These are phyloP conservation scores for Oryza officinalis DNA, from an alignment of 176 grass and related monocot species.

Conservation along the genomic window DNA sequence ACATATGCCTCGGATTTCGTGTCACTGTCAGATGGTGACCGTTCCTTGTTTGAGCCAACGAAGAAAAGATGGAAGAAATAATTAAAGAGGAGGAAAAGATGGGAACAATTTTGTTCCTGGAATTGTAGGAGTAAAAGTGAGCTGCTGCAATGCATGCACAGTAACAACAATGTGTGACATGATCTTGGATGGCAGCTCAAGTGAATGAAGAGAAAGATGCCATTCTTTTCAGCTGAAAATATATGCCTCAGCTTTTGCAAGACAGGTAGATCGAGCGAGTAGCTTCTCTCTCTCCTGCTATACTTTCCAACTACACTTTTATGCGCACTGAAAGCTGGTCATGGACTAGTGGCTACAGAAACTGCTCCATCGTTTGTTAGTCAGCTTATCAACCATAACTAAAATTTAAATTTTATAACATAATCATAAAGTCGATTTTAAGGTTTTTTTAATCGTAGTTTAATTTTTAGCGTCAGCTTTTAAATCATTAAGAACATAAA, in stretches of 20 bases:
- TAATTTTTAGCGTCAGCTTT: too few species aligned
- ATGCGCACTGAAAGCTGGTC: constrained; percentile 18
- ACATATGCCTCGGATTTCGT: not conserved
- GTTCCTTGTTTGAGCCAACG: constrained; percentile 13
- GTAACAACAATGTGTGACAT: not conserved
- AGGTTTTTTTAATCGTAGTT: too few species aligned
- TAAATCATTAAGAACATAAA: too few species aligned
- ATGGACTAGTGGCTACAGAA: not conserved
- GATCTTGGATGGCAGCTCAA: not conserved
- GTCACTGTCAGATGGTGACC: constrained; percentile 28
- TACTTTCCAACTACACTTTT: not conserved
- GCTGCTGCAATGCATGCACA: not conserved
- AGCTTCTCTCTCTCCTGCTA: not conserved
- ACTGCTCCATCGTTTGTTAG: too few species aligned
- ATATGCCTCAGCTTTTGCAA: constrained; percentile 23
- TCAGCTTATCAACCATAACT: too few species aligned
- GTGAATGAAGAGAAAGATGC: constrained; percentile 4
- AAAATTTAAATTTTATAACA: too few species aligned
- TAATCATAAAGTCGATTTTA: too few species aligned
- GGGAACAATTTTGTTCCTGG: not conserved
- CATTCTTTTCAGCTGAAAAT: constrained; percentile 40
- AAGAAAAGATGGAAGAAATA: not conserved
- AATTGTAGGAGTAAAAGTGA: not conserved
- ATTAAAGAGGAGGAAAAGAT: not conserved
- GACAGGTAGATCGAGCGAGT: not conserved